Evolutionary conservation across 208 protist species (phyloP), one percentile per base, ranked within the genome.

Genomic region (Trypanosomatidae sp.): DNA sequence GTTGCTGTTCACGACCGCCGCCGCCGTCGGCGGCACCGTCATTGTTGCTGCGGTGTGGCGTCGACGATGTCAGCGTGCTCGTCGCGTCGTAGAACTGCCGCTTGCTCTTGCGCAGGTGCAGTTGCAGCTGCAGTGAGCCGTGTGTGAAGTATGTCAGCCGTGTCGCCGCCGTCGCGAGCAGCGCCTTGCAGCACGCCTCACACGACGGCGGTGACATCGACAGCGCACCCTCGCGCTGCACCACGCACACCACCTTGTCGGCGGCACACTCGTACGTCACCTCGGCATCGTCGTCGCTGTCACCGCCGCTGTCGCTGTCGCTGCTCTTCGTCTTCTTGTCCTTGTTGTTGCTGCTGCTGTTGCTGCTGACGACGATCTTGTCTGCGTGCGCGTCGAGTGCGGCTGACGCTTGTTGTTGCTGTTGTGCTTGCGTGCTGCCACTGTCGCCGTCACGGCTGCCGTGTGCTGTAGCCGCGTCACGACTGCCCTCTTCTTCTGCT

Each of bases 91-190:
- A 86, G 49, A 71, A 84, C 22, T 70, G 44, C 40, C 67, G 72
- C 44, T 81, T 81, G 45, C 76, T 90, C 25, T 73, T 70, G 33
- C 59, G 64, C 24, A 90, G 49, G 61, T 86, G 81, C 16, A 90
- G 59, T 20, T 66, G 56, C 22, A 90, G 47, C 49, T 59, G 55
- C 7, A 90, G 52, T 25, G 56, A 58, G 13, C 81, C 81, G 32
- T 70, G 61, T 3, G 63, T 49, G 43, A 90, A 90, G 33, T 53
- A 61, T 11, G 53, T 21, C n/a, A 48, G 53, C 33, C 61, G 59
- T 16, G 65, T 53, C 24, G 72, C 61, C 13, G 72, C 61, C 25
- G 18, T 35, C 4, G 55, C 52, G 13, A 90, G 50, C 21, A 83
- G 35, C 13, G 30, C 16, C 5, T 37, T 26, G 11, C 50, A 50